A percentile compares a stretch with the other conserved stretches of the same genome.
Evolutionary conservation across 208 protist species (phyloP).

Genomic region (Crithidia expoeki): DNA sequence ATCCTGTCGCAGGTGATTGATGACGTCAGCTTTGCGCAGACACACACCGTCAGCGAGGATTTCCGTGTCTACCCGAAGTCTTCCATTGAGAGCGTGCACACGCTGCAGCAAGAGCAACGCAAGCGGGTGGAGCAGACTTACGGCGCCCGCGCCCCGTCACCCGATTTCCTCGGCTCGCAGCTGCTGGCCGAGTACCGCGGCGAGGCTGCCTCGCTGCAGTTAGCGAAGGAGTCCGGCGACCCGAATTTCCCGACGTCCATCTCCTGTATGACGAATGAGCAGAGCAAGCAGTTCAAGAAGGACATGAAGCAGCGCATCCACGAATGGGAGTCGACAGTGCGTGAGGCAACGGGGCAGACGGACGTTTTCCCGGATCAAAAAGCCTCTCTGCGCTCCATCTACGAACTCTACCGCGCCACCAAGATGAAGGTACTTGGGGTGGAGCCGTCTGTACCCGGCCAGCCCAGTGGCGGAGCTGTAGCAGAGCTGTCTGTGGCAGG

Average conservation of each 20-base stretch:
- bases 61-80: slow-evolving; percentile 71
- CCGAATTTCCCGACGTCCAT: slow-evolving; percentile 41
- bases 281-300: slow-evolving; percentile 81
- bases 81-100: slow-evolving; percentile 67
- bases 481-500: slow-evolving; percentile 16
- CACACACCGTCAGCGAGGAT: slow-evolving; percentile 74
- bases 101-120: slow-evolving; percentile 79
- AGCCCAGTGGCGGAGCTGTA: slow-evolving; percentile 16
- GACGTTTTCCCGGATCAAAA: slow-evolving; percentile 77
- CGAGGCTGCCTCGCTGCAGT: slow-evolving; percentile 66
- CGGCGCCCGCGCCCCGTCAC: slow-evolving; percentile 51
- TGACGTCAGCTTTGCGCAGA: slow-evolving; percentile 77
- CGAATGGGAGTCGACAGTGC: slow-evolving; percentile 83
- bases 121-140: slow-evolving; percentile 73
- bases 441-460: slow-evolving; percentile 28
- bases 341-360: slow-evolving; percentile 62
- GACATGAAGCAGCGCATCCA: slow-evolving; percentile 91
- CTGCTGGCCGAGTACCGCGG: slow-evolving; percentile 75
- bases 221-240: slow-evolving; percentile 56
- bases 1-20: slow-evolving; percentile 50
- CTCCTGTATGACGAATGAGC: slow-evolving; percentile 52
- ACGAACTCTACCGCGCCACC: slow-evolving; percentile 82
- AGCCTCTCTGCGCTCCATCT: slow-evolving; percentile 71
- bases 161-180: slow-evolving; percentile 66
- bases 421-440: slow-evolving; percentile 61